Evolutionary conservation across 768 basidiomycete genomes (phyloP).

Genomic region (Amanita thiersii): DNA sequence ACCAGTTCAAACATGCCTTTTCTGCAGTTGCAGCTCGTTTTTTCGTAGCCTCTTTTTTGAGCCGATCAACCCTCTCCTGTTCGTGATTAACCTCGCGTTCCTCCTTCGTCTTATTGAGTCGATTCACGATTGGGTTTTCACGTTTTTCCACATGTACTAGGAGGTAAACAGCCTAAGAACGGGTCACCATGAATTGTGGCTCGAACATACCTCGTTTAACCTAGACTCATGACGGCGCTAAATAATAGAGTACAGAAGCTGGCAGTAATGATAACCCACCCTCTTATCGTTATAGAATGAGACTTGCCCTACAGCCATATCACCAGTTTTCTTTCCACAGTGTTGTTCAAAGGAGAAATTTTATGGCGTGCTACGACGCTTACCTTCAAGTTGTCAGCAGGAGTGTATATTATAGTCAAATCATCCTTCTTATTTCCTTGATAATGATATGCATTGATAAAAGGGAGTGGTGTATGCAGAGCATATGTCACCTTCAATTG

Average conservation of each 20-base stretch:
- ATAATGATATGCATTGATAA: slow-evolving; percentile 3
- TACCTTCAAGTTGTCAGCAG: slow-evolving; percentile 88
- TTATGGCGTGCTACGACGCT: slow-evolving; percentile 7
- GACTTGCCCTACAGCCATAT: slow-evolving; percentile 96
- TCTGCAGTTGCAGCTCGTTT: slow-evolving; percentile 58
- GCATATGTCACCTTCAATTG: slow-evolving; percentile 70
- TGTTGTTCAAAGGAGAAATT: not conserved
- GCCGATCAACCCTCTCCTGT: slow-evolving; percentile 72
- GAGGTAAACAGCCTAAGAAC: slow-evolving; percentile 1
- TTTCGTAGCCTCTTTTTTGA: slow-evolving; percentile 65
- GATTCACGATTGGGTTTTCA: slow-evolving; percentile 86
- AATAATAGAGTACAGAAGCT: not conserved
- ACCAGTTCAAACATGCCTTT: slow-evolving; percentile 37
- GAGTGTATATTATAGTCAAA: slow-evolving; percentile 90
- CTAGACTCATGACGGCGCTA: slow-evolving; percentile 23
- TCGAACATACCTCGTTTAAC: slow-evolving; percentile 64
- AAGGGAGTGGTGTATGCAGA: not conserved
- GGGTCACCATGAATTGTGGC: not conserved
- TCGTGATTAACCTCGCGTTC: slow-evolving; percentile 88
- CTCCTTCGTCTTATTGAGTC: slow-evolving; percentile 88
- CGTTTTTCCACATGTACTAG: slow-evolving; percentile 72
- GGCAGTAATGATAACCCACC: slow-evolving; percentile 29
- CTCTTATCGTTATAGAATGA: slow-evolving; percentile 89
- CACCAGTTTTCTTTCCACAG: slow-evolving; percentile 77
- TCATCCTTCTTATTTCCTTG: slow-evolving; percentile 95